Evolutionary conservation across 345 rosid species (phyloP), one percentile per base, ranked within the genome.

Genomic region (Aquilaria yunnanensis): DNA sequence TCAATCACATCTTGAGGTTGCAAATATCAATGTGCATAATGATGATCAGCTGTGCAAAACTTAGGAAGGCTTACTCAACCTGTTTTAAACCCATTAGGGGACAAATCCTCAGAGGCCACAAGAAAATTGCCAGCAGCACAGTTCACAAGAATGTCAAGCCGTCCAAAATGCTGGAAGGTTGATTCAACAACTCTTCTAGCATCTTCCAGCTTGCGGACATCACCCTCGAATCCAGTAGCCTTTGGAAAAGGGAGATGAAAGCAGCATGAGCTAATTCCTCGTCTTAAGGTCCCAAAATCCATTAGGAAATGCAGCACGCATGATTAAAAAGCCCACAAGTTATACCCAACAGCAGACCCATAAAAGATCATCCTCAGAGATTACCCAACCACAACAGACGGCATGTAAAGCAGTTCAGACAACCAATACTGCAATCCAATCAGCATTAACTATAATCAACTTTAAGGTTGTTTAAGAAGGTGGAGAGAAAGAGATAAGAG

Each of bases 181-280:
- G 91, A 84, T 67, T 89, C 93, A 14, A 86, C 75, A 2, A 84
- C 93, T 72, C 89, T 84, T 58, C 30, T 73, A 0, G 90, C 90
- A 77, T 89, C 90, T 12, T 89, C 96, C 67, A 63, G 79, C 68
- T 78, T 86, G 31, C 96, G 93, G 62, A 89, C 93, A 62, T 89
- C 96, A 32, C 96, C 96, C 76, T 79, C 91, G n/a, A 84, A 83
- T 10, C 90, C 93, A 74, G 77, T 75, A 64, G 96, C 96, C 96
- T 86, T 70, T 6, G 30, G 16, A 14, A 51, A 5, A 23, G 23
- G 23, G 23, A 23, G 23, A 23, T 23, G 23, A 23, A 23, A 23
- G 23, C 23, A 23, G 23, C 23, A 23, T 23, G 23, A 23, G 23
- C 23, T 23, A 23, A 23, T 23, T 54, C 31, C 23, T 54, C 32